Evolutionary conservation across 352 stramenopile species (phyloP), one percentile per base, ranked within the genome.

Genomic region (Pythium guiyangense): DNA sequence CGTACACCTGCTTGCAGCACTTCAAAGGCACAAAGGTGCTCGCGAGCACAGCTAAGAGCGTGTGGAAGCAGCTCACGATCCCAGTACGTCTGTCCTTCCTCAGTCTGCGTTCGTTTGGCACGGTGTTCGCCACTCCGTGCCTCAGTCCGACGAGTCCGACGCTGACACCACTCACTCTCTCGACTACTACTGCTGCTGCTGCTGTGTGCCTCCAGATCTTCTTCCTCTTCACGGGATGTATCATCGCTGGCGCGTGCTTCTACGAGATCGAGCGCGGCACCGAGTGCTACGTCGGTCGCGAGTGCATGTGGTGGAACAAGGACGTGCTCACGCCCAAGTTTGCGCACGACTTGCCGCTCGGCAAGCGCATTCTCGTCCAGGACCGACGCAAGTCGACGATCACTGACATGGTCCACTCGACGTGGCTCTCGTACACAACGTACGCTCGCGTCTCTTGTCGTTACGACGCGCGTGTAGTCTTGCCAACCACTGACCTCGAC

Each of bases 201-300:
- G 39, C 70, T 46, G 42, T 46, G 18, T 47, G 52, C 47, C 22
- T 51, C 14, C 40, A 92, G 82, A 66, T 90, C 27, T 90, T 90
- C 52, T 92, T 92, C 54, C 57, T 92, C 22, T 76, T 92, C 49
- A 74, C 70, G 25, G 76, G 77, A 1, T 88, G 77, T 62, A 74
- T 89, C 27, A 67, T 88, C 50, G 66, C 77, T 8, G 79, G 69
- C 6, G 79, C 82, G 14, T 53, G 84, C 5, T 86, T 85, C 59
- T 92, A 87, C 57, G 82, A 92, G 52, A 74, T 89, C 34, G 82
- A 92, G 53, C 79, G 82, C 9, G 83, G 83, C 18, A 90, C 49
- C 14, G 70, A 79, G 42, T 92, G 83, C 27, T 87, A 77, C 27
- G 78, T 86, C 25, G 79, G 77, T 4, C 26, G 70, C 42, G 27